Base-by-base conservation (phyloP, 768 basidiomycete genomes). In the Phanerochaete sordida region DNA sequence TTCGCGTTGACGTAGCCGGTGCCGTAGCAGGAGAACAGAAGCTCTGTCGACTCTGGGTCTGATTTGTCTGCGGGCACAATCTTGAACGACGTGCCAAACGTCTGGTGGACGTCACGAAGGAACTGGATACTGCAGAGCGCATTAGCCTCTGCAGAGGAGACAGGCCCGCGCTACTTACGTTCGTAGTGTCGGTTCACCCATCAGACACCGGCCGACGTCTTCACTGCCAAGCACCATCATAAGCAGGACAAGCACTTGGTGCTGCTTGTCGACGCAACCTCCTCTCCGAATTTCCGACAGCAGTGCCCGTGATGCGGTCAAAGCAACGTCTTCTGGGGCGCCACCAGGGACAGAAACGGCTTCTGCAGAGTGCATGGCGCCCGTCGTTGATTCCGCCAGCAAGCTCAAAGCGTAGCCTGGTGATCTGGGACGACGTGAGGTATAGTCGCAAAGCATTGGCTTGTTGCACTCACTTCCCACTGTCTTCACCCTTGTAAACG, bases 161-260 rank as follows among this genome's bases (percentile, higher is more conserved):
- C 33, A 28, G 51, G 46, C 16, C 13, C 12, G 21, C 37, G 11
- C 15, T 23, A 55, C 68, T 47, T 31, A 82, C 91, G 91, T 92
- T 72, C 91, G 82, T 16, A 83, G 74, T 12, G 91, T 93, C 19
- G 93, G 86, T 66, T 90, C 87, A 3, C 89, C 85, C 85, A 98
- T 90, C 59, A 84, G 79, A 75, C 91, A 93, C 61, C 90, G 84
- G 0, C 94, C 93, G 0, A 98, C 94, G 70, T 99, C 97, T 70
- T 98, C 97, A 62, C 93, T 95, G 9, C 97, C 97, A n/a, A 98
- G 78, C 2, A 91, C 88, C 93, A 99, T 95, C 79, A 93, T 81
- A 35, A 96, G 73, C 43, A 96, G 77, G 3, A 95, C 88, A 9
- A 98, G 76, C 49, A 79, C 82, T 73, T 99, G 97, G 69, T 95